A percentile compares a stretch with the other conserved stretches of the same genome.
Conservation (phyloP, 371 early-diverging fungal genomes). For the Mortierella sp. region DNA sequence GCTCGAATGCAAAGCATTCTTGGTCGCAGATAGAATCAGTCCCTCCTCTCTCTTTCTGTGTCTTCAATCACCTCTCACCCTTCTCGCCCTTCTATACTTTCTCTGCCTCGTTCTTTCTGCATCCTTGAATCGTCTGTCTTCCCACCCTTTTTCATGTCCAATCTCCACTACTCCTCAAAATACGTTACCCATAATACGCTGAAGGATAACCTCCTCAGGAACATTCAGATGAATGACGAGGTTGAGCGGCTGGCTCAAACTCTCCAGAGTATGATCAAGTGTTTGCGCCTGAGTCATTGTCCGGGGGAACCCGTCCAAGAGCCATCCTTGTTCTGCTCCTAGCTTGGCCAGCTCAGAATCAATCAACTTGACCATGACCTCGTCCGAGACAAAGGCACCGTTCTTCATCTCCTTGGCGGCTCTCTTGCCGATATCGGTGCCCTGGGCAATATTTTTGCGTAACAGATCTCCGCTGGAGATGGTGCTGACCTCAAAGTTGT, state of each 20-base stretch:
- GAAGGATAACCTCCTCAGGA: constrained; percentile 91
- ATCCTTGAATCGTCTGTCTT: no score
- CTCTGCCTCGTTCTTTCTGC: no score
- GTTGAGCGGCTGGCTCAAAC: constrained; percentile 76
- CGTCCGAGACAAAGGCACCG: constrained; percentile 85
- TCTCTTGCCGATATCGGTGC: constrained; percentile 76
- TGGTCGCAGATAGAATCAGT: no score
- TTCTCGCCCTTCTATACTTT: no score
- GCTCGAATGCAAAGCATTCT: no score
- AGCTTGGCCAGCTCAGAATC: constrained; percentile 73
- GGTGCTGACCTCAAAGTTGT: constrained; percentile 75
- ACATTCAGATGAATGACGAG: constrained; percentile 93
- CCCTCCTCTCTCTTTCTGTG: no score
- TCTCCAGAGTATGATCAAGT: constrained; percentile 77
- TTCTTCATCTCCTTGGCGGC: constrained; percentile 74
- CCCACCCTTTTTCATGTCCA: no score
- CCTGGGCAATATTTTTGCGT: constrained; percentile 80
- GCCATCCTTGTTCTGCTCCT: constrained; percentile 73
- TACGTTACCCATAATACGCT: constrained; percentile 85
- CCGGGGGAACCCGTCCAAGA: constrained; percentile 98
- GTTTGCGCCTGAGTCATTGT: constrained; percentile 89
- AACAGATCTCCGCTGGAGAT: constrained; percentile 91
- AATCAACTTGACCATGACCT: constrained; percentile 83
- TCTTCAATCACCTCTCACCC: no score
- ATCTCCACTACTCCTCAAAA: no score